Percentiles rank a stretch among this genome's conserved stretches.
Conservation (phyloP, 2,329 filamentous ascomycete genomes). For the Onygenales sp. region DNA sequence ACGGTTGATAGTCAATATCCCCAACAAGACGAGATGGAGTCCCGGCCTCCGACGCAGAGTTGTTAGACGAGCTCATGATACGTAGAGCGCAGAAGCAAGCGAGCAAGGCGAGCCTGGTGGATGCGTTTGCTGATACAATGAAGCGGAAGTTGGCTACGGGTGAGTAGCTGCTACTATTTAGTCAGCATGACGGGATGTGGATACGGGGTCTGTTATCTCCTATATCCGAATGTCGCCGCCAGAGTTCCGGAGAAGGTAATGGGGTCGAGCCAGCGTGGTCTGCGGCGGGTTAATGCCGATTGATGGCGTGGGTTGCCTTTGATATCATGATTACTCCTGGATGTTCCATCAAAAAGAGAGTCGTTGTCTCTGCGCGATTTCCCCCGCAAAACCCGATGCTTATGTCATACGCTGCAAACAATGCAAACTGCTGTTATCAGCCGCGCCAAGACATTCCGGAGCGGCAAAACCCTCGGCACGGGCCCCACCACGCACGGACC, state of each 20-base stretch:
- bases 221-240: neutral
- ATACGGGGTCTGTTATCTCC: neutral
- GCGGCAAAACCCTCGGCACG: neutral
- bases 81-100: neutral
- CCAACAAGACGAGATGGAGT: neutral
- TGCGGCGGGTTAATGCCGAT: no score
- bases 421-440: neutral
- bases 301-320: no score
- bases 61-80: neutral
- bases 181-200: neutral
- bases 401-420: neutral
- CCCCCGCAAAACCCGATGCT: no score
- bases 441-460: neutral
- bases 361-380: no score
- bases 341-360: neutral
- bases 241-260: no score
- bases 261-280: no score
- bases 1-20: slow-evolving; percentile 43
- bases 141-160: neutral
- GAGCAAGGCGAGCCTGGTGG: no score
- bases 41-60: neutral
- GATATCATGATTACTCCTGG: neutral
- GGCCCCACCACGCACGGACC: neutral
- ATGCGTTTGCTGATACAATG: neutral
- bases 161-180: neutral